Evolutionary conservation across 2,329 filamentous ascomycete species (phyloP).

Genomic region (Zalaria sp.): DNA sequence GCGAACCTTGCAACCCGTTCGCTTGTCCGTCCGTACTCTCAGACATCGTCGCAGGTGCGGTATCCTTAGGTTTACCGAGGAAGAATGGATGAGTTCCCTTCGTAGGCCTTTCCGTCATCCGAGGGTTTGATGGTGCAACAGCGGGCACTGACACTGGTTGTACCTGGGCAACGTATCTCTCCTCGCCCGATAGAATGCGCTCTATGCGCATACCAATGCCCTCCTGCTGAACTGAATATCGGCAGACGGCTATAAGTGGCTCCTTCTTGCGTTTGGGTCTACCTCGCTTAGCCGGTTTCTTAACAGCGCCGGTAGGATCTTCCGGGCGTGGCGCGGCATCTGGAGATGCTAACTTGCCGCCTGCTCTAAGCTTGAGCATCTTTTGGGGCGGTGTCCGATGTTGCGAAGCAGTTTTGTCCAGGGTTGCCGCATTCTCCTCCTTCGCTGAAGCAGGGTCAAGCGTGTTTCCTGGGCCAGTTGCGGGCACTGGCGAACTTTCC

Average conservation of each 20-base stretch:
- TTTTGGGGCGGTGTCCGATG: slow-evolving; percentile 17
- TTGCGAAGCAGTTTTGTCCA: too few species aligned
- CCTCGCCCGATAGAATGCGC: slow-evolving; percentile 39
- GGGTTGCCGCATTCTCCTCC: too few species aligned
- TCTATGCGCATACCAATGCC: slow-evolving; percentile 47
- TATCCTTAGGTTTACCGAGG: slow-evolving; percentile 34
- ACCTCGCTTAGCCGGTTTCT: slow-evolving; percentile 13
- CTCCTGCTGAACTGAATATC: slow-evolving; percentile 37
- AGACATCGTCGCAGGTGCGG: slow-evolving; percentile 1
- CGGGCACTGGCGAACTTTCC: too few species aligned
- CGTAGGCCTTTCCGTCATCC: slow-evolving; percentile 8
- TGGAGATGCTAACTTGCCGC: slow-evolving; percentile 32
- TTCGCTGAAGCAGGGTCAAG: too few species aligned
- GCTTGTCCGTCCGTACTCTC: slow-evolving; percentile 10
- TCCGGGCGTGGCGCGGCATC: slow-evolving; percentile 14
- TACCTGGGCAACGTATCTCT: slow-evolving; percentile 11
- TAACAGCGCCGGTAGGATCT: slow-evolving; percentile 6
- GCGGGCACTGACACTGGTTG: neutral
- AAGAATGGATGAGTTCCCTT: slow-evolving; percentile 59
- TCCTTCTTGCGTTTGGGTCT: slow-evolving; percentile 14
- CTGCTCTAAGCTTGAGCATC: slow-evolving; percentile 26
- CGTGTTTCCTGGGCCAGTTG: too few species aligned
- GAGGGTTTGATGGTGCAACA: slow-evolving; percentile 1
- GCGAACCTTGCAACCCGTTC: slow-evolving; percentile 9
- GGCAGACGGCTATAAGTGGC: slow-evolving; percentile 12